phyloP scores from a whole-genome alignment of 495 filamentous ascomycete genomes.

The Penicillium egyptiacum region DNA sequence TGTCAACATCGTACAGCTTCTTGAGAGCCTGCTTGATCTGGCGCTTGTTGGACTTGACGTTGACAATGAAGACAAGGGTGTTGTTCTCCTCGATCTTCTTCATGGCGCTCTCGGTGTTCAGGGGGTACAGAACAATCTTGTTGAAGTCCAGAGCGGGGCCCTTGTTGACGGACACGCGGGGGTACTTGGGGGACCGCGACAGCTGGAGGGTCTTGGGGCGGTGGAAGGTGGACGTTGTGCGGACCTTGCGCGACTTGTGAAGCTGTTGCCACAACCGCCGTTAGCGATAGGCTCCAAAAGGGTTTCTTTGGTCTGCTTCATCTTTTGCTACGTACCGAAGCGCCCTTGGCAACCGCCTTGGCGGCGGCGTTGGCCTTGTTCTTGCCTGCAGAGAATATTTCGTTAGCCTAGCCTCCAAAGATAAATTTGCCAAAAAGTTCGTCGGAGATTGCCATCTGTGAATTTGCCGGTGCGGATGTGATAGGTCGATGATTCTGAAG shows the following conservation, averaged over 20 bases:
- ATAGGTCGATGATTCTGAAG: background rate
- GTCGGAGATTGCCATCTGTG: conserved; percentile 15
- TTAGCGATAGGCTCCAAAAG: conserved; percentile 17
- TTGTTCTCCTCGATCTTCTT: conserved; percentile 99
- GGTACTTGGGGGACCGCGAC: conserved; percentile 91
- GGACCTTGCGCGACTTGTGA: conserved; percentile 89
- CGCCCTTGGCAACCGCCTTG: conserved; percentile 88
- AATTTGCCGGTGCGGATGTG: conserved; percentile 1
- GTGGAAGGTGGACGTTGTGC: conserved; percentile 94
- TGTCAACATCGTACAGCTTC: conserved; percentile 98
- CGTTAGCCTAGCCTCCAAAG: conserved; percentile 1
- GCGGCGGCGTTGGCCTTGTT: conserved; percentile 84
- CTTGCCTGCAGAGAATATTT: conserved; percentile 8
- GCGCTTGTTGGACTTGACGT: conserved; percentile 98
- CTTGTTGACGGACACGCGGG: conserved; percentile 88
- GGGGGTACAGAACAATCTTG: conserved; percentile 79
- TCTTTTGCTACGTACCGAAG: conserved; percentile 52
- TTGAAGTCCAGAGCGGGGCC: conserved; percentile 87
- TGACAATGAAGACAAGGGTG: conserved; percentile 97
- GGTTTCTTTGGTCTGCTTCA: conserved; percentile 16
- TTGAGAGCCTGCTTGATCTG: conserved; percentile 98
- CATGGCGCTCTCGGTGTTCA: conserved; percentile 99
- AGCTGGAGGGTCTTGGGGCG: conserved; percentile 91
- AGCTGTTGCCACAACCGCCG: conserved; percentile 21
- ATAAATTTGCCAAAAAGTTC: conserved; percentile 11